Conservation (phyloP, 2,329 filamentous ascomycete species). For the Fusarium camptoceras region DNA sequence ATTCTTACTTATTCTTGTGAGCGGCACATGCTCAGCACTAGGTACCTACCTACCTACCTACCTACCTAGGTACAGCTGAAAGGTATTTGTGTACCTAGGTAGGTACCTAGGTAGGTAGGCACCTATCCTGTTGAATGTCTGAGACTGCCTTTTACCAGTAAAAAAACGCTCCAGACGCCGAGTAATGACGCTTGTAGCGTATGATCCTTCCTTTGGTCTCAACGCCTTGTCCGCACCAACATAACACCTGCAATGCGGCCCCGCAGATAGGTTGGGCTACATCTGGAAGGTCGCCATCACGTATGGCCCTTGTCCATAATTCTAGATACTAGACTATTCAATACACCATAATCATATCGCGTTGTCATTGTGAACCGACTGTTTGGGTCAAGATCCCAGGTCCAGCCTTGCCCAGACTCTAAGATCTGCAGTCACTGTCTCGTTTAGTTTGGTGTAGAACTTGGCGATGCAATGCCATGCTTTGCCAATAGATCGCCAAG, state of each 20-base stretch:
- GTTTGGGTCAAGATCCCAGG: constrained; percentile 9
- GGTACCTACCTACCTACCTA: too few species aligned
- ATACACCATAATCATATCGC: not conserved
- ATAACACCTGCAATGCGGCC: constrained; percentile 1
- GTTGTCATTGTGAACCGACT: constrained; percentile 21
- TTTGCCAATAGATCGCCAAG: constrained; percentile 22
- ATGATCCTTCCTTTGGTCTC: constrained; percentile 7
- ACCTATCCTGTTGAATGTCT: constrained; percentile 6
- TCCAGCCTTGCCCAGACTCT: constrained; percentile 36
- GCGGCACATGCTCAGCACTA: not conserved
- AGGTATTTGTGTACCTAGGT: too few species aligned
- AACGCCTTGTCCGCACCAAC: constrained; percentile 25
- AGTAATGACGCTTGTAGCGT: constrained; percentile 21
- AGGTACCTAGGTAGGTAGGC: too few species aligned
- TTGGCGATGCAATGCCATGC: constrained; percentile 39
- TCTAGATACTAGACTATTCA: not conserved
- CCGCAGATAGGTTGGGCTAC: constrained; percentile 36
- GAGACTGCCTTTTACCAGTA: not conserved
- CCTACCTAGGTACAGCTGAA: too few species aligned
- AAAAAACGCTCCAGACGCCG: constrained; percentile 21
- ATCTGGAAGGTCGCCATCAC: constrained; percentile 42
- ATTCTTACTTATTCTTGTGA: constrained; percentile 11
- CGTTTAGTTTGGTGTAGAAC: constrained; percentile 15
- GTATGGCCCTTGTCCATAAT: constrained; percentile 2
- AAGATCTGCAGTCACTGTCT: constrained; percentile 31